phyloP scores from a whole-genome alignment of 1,139 yeast species.

The Entelexis sorbosivorans region DNA sequence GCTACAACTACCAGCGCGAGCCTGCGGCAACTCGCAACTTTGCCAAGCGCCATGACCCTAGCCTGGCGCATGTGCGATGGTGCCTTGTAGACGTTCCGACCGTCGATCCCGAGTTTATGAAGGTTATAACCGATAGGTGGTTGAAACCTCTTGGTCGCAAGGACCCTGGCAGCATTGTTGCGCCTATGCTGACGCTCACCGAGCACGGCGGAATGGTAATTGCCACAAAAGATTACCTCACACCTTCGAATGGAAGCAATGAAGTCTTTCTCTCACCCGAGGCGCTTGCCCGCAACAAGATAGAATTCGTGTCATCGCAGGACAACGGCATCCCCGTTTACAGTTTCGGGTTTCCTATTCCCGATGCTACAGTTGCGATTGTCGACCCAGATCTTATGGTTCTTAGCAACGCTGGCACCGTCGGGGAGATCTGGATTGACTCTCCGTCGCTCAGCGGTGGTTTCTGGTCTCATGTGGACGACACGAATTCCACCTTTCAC shows the following conservation, averaged over 20 bases:
- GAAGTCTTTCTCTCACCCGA: slow-evolving; percentile 56
- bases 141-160: slow-evolving; percentile 79
- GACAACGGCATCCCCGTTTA: slow-evolving; percentile 47
- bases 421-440: slow-evolving; percentile 98
- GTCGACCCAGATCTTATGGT: slow-evolving; percentile 83
- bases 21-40: slow-evolving; percentile 77
- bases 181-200: slow-evolving; percentile 79
- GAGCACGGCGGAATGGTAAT: slow-evolving; percentile 97
- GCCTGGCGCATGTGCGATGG: slow-evolving; percentile 73
- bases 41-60: slow-evolving; percentile 66
- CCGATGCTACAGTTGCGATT: slow-evolving; percentile 85
- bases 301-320: slow-evolving; percentile 50
- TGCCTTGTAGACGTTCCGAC: slow-evolving; percentile 85
- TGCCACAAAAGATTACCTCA: slow-evolving; percentile 63
- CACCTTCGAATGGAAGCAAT: slow-evolving; percentile 29
- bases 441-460: slow-evolving; percentile 84
- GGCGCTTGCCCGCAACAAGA: slow-evolving; percentile 65
- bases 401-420: slow-evolving; percentile 57
- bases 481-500: slow-evolving; percentile 67
- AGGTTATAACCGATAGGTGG: slow-evolving; percentile 84
- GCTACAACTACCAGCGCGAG: slow-evolving; percentile 82
- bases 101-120: slow-evolving; percentile 88
- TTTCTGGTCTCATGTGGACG: slow-evolving; percentile 62
- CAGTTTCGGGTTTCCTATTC: slow-evolving; percentile 87
- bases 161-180: slow-evolving; percentile 63